Percentiles rank a stretch among this genome's conserved stretches.
Conservation (phyloP, 148 eudicot genomes). For the Rhododendron molle region DNA sequence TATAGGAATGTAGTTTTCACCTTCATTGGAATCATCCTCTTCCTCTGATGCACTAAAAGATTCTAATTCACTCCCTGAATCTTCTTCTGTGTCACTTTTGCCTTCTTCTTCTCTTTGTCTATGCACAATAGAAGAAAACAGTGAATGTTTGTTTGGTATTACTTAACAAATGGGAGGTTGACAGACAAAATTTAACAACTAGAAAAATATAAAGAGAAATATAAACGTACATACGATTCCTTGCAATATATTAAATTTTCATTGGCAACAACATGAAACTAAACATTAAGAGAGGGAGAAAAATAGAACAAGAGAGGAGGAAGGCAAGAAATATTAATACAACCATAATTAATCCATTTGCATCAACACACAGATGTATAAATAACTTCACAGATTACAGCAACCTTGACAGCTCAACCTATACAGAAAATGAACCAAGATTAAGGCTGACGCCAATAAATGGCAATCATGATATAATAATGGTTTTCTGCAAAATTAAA, state of each 20-base stretch:
- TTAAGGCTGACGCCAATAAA: neutral
- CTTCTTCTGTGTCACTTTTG: neutral
- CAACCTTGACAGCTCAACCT: neutral
- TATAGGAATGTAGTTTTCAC: neutral
- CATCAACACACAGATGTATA: neutral
- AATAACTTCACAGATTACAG: neutral
- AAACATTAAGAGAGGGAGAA: neutral
- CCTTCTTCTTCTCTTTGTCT: slow-evolving; percentile 5
- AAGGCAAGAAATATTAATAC: neutral
- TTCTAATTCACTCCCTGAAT: neutral
- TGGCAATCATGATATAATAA: neutral
- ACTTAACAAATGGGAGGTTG: neutral
- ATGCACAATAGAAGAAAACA: neutral
- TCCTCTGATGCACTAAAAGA: neutral
- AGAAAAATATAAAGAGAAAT: neutral
- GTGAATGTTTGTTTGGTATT: neutral
- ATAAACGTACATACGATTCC: neutral
- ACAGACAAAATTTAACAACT: neutral
- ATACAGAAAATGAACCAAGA: neutral
- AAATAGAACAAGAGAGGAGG: neutral
- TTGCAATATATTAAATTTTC: neutral
- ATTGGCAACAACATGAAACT: neutral
- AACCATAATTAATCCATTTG: neutral
- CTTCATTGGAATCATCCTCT: neutral
- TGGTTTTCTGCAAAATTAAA: neutral